Conservation (phyloP, 768 basidiomycete genomes). For the Trichaptum fuscoviolaceum region DNA sequence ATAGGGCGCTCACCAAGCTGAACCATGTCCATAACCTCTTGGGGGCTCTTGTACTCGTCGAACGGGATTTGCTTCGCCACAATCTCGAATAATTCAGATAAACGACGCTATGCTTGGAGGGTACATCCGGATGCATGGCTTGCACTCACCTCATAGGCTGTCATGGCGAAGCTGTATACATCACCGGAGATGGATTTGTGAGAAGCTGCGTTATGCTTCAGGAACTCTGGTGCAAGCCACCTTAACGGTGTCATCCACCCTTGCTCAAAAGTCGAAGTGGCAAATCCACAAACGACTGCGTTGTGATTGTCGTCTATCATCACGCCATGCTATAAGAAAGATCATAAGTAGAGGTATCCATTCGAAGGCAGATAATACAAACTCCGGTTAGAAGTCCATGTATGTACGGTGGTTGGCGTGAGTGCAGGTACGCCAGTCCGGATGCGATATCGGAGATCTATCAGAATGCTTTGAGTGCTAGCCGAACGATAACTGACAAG, state of each 20-base stretch:
- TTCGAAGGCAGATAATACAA: not conserved
- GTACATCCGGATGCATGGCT: not conserved
- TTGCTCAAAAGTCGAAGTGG: not conserved
- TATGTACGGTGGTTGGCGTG: conserved; percentile 1
- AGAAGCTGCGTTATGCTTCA: not conserved
- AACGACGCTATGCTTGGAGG: not conserved
- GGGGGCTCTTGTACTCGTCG: not conserved
- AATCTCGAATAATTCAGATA: not conserved
- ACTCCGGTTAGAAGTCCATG: not conserved
- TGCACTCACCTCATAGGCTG: not conserved
- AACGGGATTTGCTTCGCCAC: not conserved
- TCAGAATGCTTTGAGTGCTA: not conserved
- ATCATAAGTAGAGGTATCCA: not conserved
- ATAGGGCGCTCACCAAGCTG: not conserved
- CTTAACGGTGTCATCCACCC: not conserved
- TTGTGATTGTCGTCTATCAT: conserved; percentile 1
- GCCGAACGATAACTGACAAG: not conserved
- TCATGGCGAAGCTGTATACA: conserved; percentile 2
- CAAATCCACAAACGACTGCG: not conserved
- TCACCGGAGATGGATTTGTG: not conserved
- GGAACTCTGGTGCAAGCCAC: not conserved
- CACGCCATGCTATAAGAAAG: not conserved
- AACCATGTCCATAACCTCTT: not conserved
- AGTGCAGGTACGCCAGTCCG: not conserved
- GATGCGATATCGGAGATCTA: not conserved